A percentile compares a stretch with the other conserved stretches of the same genome.
Conservation (phyloP, 345 rosid genomes). For the Geranium rotundifolium region DNA sequence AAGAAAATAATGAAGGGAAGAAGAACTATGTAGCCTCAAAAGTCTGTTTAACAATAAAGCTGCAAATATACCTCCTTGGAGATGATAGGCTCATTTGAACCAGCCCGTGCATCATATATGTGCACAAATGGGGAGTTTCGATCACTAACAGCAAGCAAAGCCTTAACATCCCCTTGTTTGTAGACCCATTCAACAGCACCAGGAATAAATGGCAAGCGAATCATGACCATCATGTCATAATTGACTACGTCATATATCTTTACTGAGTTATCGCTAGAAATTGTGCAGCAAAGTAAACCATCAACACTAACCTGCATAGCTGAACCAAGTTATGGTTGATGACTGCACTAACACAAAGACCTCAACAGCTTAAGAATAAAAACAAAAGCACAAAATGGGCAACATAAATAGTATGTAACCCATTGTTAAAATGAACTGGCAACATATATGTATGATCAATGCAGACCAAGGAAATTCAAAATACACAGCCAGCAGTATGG, state of each 20-base stretch:
- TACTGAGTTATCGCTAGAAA: constrained; percentile 74
- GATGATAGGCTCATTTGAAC: constrained; percentile 62
- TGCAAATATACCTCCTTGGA: constrained; percentile 48
- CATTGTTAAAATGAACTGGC: not conserved
- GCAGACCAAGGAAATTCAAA: too few species aligned
- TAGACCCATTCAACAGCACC: constrained; percentile 90
- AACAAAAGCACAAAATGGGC: not conserved
- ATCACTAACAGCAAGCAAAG: constrained; percentile 84
- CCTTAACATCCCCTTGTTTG: constrained; percentile 88
- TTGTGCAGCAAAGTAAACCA: constrained; percentile 92
- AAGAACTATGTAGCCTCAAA: not conserved
- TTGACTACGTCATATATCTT: constrained; percentile 90
- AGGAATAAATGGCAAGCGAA: constrained; percentile 66
- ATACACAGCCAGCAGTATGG: too few species aligned
- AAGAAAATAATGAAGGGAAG: not conserved
- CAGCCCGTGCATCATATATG: constrained; percentile 86
- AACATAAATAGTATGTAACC: not conserved
- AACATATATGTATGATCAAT: too few species aligned
- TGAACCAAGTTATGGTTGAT: constrained; percentile 51
- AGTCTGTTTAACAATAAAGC: not conserved
- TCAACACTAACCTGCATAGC: constrained; percentile 85
- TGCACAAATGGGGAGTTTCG: constrained; percentile 61
- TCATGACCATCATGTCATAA: constrained; percentile 98
- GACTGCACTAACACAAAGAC: constrained; percentile 20
- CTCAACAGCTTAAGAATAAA: not conserved